Evolutionary conservation across 176 grass and related monocot genomes (phyloP).

Genomic region (Oryza nivara): DNA sequence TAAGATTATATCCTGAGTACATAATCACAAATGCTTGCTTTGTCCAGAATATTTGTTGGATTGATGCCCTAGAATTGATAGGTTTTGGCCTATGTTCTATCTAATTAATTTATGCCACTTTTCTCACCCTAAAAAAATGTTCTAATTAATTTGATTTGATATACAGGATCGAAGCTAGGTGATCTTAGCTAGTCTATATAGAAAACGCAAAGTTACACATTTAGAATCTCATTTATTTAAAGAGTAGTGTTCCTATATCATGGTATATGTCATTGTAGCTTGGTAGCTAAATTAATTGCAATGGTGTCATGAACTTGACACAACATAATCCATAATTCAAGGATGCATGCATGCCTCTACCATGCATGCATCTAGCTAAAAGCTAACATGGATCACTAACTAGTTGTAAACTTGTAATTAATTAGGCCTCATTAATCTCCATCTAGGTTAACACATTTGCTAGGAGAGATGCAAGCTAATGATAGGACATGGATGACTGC

Average conservation of each 20-base stretch:
- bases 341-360: neutral
- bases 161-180: slow-evolving; percentile 22
- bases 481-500: slow-evolving; percentile 7
- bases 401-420: slow-evolving; percentile 24
- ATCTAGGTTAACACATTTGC: slow-evolving; percentile 4
- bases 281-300: neutral
- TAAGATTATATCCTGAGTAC: slow-evolving; percentile 42
- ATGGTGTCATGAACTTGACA: slow-evolving; percentile 22
- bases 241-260: slow-evolving; percentile 11
- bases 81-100: slow-evolving; percentile 39
- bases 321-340: slow-evolving; percentile 27
- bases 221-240: slow-evolving; percentile 40
- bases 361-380: neutral
- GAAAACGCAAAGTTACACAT: slow-evolving; percentile 21
- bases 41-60: slow-evolving; percentile 25
- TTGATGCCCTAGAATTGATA: slow-evolving; percentile 46
- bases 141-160: slow-evolving; percentile 13
- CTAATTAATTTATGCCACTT: slow-evolving; percentile 34
- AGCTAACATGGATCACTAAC: neutral
- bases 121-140: neutral
- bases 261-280: neutral
- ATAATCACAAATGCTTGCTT: slow-evolving; percentile 39
- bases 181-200: slow-evolving; percentile 30
- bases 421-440: neutral
- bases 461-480: neutral